Evolutionary conservation across 768 basidiomycete species (phyloP).

Genomic region (Pilatotrama ljubarskyi): DNA sequence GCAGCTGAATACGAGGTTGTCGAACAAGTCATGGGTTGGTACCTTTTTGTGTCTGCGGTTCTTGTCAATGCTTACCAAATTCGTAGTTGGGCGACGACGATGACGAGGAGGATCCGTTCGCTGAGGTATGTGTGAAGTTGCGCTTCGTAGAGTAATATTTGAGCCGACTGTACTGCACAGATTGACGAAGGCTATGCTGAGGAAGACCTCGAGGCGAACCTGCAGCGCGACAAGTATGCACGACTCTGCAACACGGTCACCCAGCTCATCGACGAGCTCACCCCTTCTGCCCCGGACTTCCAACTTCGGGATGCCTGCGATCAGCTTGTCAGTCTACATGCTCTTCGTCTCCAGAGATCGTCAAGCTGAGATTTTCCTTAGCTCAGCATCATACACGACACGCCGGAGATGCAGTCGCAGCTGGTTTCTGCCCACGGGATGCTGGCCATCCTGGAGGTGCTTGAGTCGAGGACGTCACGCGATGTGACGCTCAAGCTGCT

Average conservation of each 20-base stretch:
- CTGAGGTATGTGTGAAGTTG: slow-evolving; percentile 56
- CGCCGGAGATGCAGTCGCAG: slow-evolving; percentile 84
- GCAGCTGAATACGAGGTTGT: slow-evolving; percentile 82
- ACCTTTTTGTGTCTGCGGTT: too few species aligned
- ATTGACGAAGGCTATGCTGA: slow-evolving; percentile 94
- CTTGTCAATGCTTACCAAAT: slow-evolving; percentile 5
- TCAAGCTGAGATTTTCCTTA: too few species aligned
- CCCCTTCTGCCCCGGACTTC: slow-evolving; percentile 78
- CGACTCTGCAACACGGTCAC: slow-evolving; percentile 79
- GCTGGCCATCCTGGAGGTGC: slow-evolving; percentile 90
- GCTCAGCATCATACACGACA: slow-evolving; percentile 75
- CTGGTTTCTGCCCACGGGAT: slow-evolving; percentile 93
- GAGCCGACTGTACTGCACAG: slow-evolving; percentile 39
- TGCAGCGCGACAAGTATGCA: slow-evolving; percentile 92
- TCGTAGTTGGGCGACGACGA: slow-evolving; percentile 76
- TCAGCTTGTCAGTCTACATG: slow-evolving; percentile 63
- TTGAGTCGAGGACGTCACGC: slow-evolving; percentile 83
- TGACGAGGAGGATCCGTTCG: slow-evolving; percentile 96
- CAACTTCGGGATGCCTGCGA: slow-evolving; percentile 84
- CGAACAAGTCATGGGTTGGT: slow-evolving; percentile 87
- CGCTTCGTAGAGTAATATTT: background rate
- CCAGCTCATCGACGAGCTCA: slow-evolving; percentile 84
- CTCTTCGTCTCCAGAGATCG: background rate
- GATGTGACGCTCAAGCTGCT: slow-evolving; percentile 85
- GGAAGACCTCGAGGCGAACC: slow-evolving; percentile 88